Evolutionary conservation across 1,139 yeast genomes (phyloP).

Genomic region (Hyphopichia pseudoburtonii): DNA sequence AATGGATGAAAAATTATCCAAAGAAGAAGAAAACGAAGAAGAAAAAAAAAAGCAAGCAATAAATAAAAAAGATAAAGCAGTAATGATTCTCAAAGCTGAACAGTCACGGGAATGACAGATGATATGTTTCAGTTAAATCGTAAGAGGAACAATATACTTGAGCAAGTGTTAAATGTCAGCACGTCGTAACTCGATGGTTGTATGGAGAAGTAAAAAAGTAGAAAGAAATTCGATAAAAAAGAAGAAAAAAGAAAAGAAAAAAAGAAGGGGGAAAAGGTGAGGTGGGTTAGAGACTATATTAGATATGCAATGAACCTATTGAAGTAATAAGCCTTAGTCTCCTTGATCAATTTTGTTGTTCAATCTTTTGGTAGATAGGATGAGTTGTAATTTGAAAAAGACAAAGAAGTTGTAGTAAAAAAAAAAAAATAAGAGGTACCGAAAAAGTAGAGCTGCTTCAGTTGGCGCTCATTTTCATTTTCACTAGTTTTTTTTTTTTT

Average conservation of each 20-base stretch:
- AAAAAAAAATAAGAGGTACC: no score
- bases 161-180: not conserved
- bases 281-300: no score
- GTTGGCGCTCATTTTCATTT: constrained; percentile 5
- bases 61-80: no score
- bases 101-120: no score
- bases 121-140: no score
- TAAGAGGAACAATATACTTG: no score
- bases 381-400: not conserved
- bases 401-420: not conserved
- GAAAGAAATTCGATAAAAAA: no score
- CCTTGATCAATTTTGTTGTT: not conserved
- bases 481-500: not conserved
- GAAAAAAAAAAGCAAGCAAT: no score
- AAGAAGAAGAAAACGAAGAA: no score
- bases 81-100: no score
- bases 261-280: constrained; percentile 1
- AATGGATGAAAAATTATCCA: no score
- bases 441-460: not conserved
- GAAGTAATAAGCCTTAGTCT: constrained; percentile 1
- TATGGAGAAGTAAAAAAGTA: not conserved
- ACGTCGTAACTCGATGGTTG: not conserved
- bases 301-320: not conserved
- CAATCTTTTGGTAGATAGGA: not conserved
- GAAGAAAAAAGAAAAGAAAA: not conserved